Base-by-base conservation (phyloP, 148 eudicot species). In the Hydrangea macrophylla region DNA sequence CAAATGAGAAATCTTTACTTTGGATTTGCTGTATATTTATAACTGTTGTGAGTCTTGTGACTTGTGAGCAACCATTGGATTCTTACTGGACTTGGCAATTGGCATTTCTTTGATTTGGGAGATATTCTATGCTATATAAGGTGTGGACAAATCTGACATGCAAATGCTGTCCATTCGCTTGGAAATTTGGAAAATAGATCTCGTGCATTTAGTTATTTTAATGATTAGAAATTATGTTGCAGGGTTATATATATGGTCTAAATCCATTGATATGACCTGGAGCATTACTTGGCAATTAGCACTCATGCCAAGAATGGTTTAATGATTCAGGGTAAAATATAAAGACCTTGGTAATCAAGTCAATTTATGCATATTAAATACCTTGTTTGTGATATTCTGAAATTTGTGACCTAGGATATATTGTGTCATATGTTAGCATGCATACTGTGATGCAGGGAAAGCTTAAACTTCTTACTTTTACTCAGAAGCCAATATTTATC, bases 121-220 rank as follows among this genome's bases (percentile, higher is more conserved):
- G 70, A 66, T 48, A 48, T 66, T 53, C 31, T 66, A 24, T 39
- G 32, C 31, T 15, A 55, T n/a, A n/a, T n/a, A 23, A 37, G 45
- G 60, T 35, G 60, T 35, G 45, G 39, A 15, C 59, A 24, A 37
- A 55, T 55, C 28, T 31, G 51, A 32, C 20, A 24, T 31, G 33
- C 1, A 0, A 26, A 42, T 7, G 20, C 6, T 27, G 32, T 65
- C 40, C 23, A 30, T 32, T 65, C 30, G 50, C 12, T 51, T 25
- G 3, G 18, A 12, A 65, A 35, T 9, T 23, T 6, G 11, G 18
- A 31, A 24, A 24, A 36, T 55, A 9, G 13, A 37, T 53, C 31
- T 65, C 23, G n/a, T 23, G 22, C 71, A 35, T 15, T 36, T 33
- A 3, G 39, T 22, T 15, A 30, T 54, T 30, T 65, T 33, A 32